Evolutionary conservation across 2,329 filamentous ascomycete genomes (phyloP).

Genomic region (Fusarium mexicanum): DNA sequence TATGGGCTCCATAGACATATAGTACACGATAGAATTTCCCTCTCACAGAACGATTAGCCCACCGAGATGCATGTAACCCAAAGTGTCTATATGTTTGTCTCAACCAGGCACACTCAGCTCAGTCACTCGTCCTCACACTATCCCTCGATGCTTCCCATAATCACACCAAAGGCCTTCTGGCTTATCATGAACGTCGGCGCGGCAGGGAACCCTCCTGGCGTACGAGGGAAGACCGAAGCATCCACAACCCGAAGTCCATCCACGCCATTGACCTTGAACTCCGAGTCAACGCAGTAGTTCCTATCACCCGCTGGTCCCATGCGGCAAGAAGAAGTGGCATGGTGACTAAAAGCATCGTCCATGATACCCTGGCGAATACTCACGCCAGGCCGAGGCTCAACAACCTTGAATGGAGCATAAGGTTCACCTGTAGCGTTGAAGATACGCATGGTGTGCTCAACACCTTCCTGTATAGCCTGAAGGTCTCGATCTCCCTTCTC

Average conservation of each 20-base stretch:
- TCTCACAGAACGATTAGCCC: accelerated
- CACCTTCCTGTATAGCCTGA: slow-evolving; percentile 19
- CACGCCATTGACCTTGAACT: slow-evolving; percentile 65
- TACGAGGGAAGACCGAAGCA: slow-evolving; percentile 62
- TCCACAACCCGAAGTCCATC: slow-evolving; percentile 67
- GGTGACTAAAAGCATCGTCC: slow-evolving; percentile 65
- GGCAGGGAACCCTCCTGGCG: slow-evolving; percentile 21
- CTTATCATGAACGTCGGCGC: slow-evolving; percentile 29
- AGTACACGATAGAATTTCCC: background rate
- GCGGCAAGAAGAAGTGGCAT: slow-evolving; percentile 63
- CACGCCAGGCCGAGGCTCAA: slow-evolving; percentile 51
- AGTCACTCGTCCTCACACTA: accelerated
- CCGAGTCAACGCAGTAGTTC: slow-evolving; percentile 63
- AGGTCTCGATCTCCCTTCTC: slow-evolving; percentile 18
- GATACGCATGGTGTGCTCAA: slow-evolving; percentile 29
- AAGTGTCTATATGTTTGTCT: background rate
- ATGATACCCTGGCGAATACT: slow-evolving; percentile 59
- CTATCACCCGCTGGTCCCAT: slow-evolving; percentile 64
- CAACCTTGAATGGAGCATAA: slow-evolving; percentile 16
- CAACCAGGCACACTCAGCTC: accelerated
- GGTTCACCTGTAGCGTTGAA: slow-evolving; percentile 45
- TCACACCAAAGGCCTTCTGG: slow-evolving; percentile 15
- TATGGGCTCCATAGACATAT: background rate
- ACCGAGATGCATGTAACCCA: accelerated
- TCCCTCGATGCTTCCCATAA: background rate